phyloP scores from a whole-genome alignment of 1,284 basidiomycete species.

The Trichosporon coremiiforme region DNA sequence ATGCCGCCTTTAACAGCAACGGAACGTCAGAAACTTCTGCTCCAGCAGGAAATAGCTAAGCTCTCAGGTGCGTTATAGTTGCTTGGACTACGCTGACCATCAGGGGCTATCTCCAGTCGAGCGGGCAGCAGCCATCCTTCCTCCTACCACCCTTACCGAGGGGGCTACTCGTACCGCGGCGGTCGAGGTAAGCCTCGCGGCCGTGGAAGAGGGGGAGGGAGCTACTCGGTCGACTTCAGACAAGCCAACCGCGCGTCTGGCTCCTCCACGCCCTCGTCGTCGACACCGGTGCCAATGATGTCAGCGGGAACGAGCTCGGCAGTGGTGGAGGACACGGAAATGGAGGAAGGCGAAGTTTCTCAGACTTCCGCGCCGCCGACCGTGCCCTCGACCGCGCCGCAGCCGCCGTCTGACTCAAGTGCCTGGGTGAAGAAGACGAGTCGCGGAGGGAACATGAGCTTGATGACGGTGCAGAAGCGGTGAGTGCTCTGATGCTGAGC shows the following conservation, averaged over 20 bases:
- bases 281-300: constrained; percentile 13
- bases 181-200: constrained; percentile 21
- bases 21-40: constrained; percentile 49
- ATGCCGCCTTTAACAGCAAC: constrained; percentile 32
- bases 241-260: not conserved
- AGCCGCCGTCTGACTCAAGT: not conserved
- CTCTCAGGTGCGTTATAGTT: constrained; percentile 45
- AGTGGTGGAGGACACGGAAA: constrained; percentile 12
- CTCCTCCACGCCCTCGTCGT: constrained; percentile 4
- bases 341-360: constrained; percentile 29
- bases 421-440: constrained; percentile 51
- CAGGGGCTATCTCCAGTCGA: constrained; percentile 47
- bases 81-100: not conserved
- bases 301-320: not conserved
- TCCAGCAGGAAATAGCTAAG: constrained; percentile 56
- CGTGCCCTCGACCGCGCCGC: not conserved
- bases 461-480: constrained; percentile 56
- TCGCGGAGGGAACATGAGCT: constrained; percentile 52
- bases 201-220: constrained; percentile 21
- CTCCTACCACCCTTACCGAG: constrained; percentile 45
- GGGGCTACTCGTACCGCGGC: constrained; percentile 25
- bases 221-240: constrained; percentile 17
- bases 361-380: not conserved
- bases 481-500: constrained; percentile 19
- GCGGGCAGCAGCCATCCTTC: constrained; percentile 32